Percentiles rank a stretch among this genome's conserved stretches.
Conservation (phyloP, 2,329 filamentous ascomycete species). For the Dryadomyces sulphureus region DNA sequence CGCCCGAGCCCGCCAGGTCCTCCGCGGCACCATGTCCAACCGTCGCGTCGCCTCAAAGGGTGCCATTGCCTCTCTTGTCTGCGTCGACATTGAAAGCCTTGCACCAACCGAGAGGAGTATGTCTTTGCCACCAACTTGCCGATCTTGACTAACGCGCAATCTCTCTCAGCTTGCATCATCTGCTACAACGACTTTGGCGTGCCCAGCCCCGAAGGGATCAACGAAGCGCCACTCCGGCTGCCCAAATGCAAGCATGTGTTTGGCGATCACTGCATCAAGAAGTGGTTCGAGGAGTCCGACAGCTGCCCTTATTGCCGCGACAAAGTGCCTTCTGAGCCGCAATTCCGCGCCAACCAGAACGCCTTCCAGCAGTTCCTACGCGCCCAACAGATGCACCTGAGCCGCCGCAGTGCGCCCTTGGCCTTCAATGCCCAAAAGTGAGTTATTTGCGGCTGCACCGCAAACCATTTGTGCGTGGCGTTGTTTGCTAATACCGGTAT, state of each 20-base stretch:
- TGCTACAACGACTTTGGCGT: slow-evolving; percentile 50
- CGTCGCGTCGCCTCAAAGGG: slow-evolving; percentile 32
- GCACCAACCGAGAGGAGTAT: slow-evolving; percentile 32
- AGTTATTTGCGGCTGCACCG: no score
- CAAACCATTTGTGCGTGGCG: no score
- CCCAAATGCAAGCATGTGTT: slow-evolving; percentile 51
- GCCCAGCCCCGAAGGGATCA: slow-evolving; percentile 40
- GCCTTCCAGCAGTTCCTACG: slow-evolving; percentile 3
- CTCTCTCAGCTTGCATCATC: slow-evolving; percentile 38
- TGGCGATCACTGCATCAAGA: slow-evolving; percentile 48
- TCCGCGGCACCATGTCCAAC: slow-evolving; percentile 27
- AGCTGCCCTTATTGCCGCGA: slow-evolving; percentile 51
- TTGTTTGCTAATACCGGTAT: no score
- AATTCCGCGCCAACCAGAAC: neutral
- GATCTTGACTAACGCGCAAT: slow-evolving; percentile 1
- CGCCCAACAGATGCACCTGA: neutral
- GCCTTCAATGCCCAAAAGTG: neutral
- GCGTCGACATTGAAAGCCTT: slow-evolving; percentile 28
- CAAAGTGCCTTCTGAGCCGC: slow-evolving; percentile 37
- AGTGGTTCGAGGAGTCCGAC: slow-evolving; percentile 48
- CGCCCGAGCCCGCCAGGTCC: slow-evolving; percentile 27
- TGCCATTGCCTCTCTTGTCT: slow-evolving; percentile 30
- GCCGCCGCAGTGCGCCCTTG: neutral
- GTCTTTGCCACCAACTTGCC: slow-evolving; percentile 14
- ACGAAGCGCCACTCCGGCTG: slow-evolving; percentile 40